Evolutionary conservation across 2,329 filamentous ascomycete species (phyloP).

Genomic region (Sclerotinia borealis): DNA sequence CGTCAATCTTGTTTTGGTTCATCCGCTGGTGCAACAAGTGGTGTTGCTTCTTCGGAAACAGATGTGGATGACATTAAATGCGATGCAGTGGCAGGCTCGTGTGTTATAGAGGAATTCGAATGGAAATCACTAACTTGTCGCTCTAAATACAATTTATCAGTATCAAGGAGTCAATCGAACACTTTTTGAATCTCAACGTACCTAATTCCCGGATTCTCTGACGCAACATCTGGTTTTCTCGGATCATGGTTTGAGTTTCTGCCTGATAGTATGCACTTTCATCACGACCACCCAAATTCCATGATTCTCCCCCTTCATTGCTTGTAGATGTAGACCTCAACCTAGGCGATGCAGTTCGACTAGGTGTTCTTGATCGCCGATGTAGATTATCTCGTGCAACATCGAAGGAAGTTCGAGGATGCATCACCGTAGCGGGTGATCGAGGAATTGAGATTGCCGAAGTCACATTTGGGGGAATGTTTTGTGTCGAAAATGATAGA

Average conservation of each 20-base stretch:
- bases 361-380: constrained; percentile 53
- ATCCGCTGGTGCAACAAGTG: constrained; percentile 5
- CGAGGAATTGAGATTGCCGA: constrained; percentile 43
- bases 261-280: constrained; percentile 77
- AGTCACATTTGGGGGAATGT: constrained; percentile 33
- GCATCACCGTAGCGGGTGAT: constrained; percentile 38
- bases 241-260: constrained; percentile 69
- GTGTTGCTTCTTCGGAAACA: constrained; percentile 24
- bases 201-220: constrained; percentile 68
- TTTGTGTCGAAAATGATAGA: constrained; percentile 38
- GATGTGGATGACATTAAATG: constrained; percentile 29
- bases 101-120: constrained; percentile 28
- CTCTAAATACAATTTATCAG: constrained; percentile 22
- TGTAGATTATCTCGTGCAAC: constrained; percentile 49
- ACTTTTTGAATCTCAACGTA: constrained; percentile 34
- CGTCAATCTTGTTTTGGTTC: constrained; percentile 19
- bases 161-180: not conserved
- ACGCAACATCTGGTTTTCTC: constrained; percentile 79
- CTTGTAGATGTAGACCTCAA: constrained; percentile 53
- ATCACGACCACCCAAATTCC: constrained; percentile 59
- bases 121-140: constrained; percentile 28
- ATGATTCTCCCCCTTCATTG: constrained; percentile 51
- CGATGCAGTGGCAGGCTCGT: constrained; percentile 30
- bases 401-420: constrained; percentile 54
- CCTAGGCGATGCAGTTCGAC: constrained; percentile 48